Base-by-base conservation (phyloP, 305 asterid genomes). In the Fraxinus paxiana region DNA sequence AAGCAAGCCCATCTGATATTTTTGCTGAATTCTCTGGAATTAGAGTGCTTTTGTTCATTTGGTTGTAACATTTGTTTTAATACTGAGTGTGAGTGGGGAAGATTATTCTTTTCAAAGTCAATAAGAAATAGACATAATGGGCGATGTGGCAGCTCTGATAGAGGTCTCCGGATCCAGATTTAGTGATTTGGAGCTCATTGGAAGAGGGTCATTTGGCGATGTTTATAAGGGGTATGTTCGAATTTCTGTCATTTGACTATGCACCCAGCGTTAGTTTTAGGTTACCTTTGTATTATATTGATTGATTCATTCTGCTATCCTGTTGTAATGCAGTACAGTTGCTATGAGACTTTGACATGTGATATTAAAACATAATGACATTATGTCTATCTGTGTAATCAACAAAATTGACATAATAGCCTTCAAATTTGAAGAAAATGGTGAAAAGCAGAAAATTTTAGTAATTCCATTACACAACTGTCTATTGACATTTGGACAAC, bases 201-300 rank as follows among this genome's bases (percentile, higher is more conserved):
- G 98, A 43, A 89, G 96, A 90, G 98, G 98, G 56, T 94, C 98
- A 0, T 94, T 94, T 35, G 98, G 98, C 12, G 98, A 94, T 86
- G 98, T 94, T 79, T 94, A 94, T 79, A 94, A 92, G 89, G 98
- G 94, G 98, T 94, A 88, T 84, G 82, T 35, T 83, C 43, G 15
- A 78, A 82, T 37, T 71, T 70, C 75, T 38, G 79, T 74, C 80
- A 15, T 12, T 79, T 59, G 63, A 61, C 18, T 79, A 73, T 65
- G 2, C 61, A 51, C 70, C 33, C 82, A 43, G n/a, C 46, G 31
- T 81, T 83, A 5, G 72, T 83, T 78, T 78, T 41, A 2, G 4
- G 51, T 76, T 79, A 72, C 73, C 24, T 12, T 37, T 76, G 76
- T 30, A 79, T 31, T 73, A 72, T n/a, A 6, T 15, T 70, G 37